phyloP scores from a whole-genome alignment of 257 asterid species.

The Fraxinus anomala region DNA sequence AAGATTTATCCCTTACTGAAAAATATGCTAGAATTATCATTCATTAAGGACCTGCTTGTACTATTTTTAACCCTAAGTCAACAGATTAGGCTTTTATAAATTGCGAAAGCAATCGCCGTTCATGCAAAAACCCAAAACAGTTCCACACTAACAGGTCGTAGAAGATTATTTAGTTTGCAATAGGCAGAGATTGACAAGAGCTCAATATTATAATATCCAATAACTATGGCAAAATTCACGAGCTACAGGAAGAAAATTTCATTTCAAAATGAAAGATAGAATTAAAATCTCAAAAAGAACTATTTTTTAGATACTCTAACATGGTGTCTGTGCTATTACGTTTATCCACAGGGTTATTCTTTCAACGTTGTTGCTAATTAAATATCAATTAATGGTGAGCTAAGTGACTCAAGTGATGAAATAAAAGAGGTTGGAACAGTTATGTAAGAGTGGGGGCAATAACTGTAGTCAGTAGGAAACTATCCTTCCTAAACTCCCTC shows the following conservation, averaged over 20 bases:
- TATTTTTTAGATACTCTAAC: too few relatives aligned
- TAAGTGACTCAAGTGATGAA: background rate
- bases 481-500: background rate
- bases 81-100: background rate
- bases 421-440: background rate
- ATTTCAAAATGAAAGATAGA: too few relatives aligned
- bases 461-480: background rate
- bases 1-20: background rate
- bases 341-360: background rate
- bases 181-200: background rate
- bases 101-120: background rate
- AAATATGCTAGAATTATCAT: background rate
- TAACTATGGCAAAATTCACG: background rate
- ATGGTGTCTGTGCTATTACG: background rate
- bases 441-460: background rate
- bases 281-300: too few relatives aligned
- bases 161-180: background rate
- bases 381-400: too few relatives aligned
- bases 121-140: background rate
- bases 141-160: background rate
- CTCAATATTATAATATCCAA: background rate
- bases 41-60: background rate
- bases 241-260: background rate
- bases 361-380: background rate
- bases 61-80: background rate